phyloP scores from a whole-genome alignment of 192 early-diverging fungal genomes.

The Allomyces javanicus region DNA sequence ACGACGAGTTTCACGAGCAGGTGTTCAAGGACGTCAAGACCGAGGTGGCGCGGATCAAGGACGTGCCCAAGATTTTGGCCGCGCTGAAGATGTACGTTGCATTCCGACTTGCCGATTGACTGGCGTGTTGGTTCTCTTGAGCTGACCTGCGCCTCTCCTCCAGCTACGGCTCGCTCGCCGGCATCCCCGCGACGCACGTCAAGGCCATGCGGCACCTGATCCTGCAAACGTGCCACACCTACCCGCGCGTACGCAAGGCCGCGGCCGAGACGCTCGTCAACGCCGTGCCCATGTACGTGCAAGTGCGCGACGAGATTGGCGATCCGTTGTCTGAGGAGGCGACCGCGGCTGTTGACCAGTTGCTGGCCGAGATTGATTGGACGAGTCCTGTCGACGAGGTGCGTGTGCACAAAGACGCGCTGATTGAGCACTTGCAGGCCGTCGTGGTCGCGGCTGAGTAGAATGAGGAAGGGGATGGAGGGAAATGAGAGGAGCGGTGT shows the following conservation, averaged over 20 bases:
- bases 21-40: neutral
- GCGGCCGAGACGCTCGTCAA: neutral
- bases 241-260: neutral
- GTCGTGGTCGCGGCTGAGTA: too few relatives aligned
- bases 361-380: neutral
- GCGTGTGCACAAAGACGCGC: too few relatives aligned
- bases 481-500: too few relatives aligned
- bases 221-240: neutral
- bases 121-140: too few relatives aligned
- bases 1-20: neutral
- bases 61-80: neutral
- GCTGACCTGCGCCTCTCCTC: too few relatives aligned
- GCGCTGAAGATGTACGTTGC: neutral
- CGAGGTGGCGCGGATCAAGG: neutral
- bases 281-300: neutral
- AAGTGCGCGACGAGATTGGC: neutral
- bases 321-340: neutral
- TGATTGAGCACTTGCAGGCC: too few relatives aligned
- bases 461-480: too few relatives aligned
- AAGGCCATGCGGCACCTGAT: neutral
- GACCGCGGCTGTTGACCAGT: neutral
- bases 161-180: neutral
- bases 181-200: neutral
- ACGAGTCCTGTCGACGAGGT: neutral
- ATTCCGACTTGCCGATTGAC: too few relatives aligned